phyloP scores from a whole-genome alignment of 768 basidiomycete genomes.

The Nevesoporus exiguus region DNA sequence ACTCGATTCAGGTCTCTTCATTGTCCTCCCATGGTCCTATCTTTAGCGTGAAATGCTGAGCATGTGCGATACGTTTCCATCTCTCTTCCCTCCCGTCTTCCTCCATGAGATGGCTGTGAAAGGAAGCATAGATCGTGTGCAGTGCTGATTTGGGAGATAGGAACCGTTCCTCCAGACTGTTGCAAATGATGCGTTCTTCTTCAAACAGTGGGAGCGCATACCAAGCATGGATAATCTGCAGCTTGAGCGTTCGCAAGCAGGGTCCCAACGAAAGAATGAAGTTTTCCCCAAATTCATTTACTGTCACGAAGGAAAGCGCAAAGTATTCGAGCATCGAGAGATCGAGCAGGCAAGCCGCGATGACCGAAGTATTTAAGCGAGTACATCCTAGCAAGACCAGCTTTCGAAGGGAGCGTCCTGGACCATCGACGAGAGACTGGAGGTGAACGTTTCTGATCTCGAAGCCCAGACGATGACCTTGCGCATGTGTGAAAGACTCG shows the following conservation, averaged over 20 bases:
- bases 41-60: slow-evolving; percentile 17
- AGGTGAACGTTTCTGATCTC: slow-evolving; percentile 36
- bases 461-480: slow-evolving; percentile 34
- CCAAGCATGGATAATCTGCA: slow-evolving; percentile 36
- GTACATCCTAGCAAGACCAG: slow-evolving; percentile 37
- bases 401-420: slow-evolving; percentile 24
- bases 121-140: slow-evolving; percentile 16
- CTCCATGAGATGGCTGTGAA: slow-evolving; percentile 16
- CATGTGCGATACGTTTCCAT: slow-evolving; percentile 26
- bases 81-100: slow-evolving; percentile 23
- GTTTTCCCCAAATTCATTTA: slow-evolving; percentile 31
- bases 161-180: slow-evolving; percentile 28
- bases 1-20: slow-evolving; percentile 8
- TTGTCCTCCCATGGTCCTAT: slow-evolving; percentile 31
- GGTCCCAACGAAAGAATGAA: slow-evolving; percentile 32
- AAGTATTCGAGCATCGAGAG: slow-evolving; percentile 34
- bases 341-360: slow-evolving; percentile 29
- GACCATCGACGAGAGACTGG: slow-evolving; percentile 25
- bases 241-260: slow-evolving; percentile 32
- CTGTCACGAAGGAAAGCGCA: slow-evolving; percentile 35
- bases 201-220: slow-evolving; percentile 27
- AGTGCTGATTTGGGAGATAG: slow-evolving; percentile 5
- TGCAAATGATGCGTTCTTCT: slow-evolving; percentile 33
- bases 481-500: slow-evolving; percentile 35
- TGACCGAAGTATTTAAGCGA: slow-evolving; percentile 28